Conservation (phyloP, 2,329 filamentous ascomycete genomes). For the Fusarium citri region DNA sequence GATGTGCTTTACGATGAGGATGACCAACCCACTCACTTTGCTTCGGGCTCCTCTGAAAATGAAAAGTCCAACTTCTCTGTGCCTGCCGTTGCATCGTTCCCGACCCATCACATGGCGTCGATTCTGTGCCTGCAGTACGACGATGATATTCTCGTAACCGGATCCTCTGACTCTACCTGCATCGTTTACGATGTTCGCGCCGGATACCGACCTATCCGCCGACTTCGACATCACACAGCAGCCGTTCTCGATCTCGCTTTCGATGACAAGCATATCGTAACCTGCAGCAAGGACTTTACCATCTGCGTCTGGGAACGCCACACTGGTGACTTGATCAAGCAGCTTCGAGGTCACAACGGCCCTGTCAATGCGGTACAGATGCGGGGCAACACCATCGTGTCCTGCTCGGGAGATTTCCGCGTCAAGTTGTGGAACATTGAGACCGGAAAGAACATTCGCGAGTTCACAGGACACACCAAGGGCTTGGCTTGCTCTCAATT, state of each 20-base stretch:
- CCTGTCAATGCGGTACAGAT: constrained; percentile 98
- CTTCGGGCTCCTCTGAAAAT: constrained; percentile 64
- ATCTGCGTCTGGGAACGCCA: constrained; percentile 95
- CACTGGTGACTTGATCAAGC: constrained; percentile 79
- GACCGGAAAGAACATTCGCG: constrained; percentile 87
- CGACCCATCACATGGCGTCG: constrained; percentile 84
- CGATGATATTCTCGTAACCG: constrained; percentile 90
- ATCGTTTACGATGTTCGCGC: constrained; percentile 89
- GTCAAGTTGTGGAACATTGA: constrained; percentile 97
- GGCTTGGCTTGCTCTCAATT: constrained; percentile 97
- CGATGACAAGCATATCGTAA: constrained; percentile 91
- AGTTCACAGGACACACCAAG: constrained; percentile 90
- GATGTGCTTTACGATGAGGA: constrained; percentile 64
- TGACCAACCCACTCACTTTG: constrained; percentile 65
- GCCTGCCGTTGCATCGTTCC: constrained; percentile 68
- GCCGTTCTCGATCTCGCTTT: constrained; percentile 96
- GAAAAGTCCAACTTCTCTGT: constrained; percentile 59
- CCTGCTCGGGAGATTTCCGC: constrained; percentile 90
- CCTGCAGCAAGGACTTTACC: constrained; percentile 93
- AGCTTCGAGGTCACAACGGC: constrained; percentile 85
- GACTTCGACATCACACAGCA: constrained; percentile 81
- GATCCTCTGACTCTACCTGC: constrained; percentile 90
- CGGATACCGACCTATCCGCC: constrained; percentile 81
- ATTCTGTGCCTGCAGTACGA: constrained; percentile 97
- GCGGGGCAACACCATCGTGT: constrained; percentile 91